Conservation (phyloP, 2,329 filamentous ascomycete species). For the Colletotrichum higginsianum region DNA sequence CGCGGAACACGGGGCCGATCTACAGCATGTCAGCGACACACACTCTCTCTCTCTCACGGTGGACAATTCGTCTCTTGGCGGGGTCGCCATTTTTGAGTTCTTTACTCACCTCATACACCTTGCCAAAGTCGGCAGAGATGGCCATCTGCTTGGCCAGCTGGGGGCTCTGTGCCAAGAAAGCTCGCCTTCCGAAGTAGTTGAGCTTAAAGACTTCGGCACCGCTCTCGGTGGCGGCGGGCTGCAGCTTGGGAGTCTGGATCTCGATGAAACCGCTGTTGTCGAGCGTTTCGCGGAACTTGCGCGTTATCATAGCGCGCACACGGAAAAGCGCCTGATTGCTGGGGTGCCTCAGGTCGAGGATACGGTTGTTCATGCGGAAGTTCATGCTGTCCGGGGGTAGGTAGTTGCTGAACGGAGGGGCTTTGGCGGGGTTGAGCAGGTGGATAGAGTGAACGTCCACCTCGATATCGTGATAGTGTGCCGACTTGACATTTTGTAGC, state of each 20-base stretch:
- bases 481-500: slow-evolving; percentile 81
- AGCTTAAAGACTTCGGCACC: slow-evolving; percentile 93
- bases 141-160: slow-evolving; percentile 95
- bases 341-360: slow-evolving; percentile 89
- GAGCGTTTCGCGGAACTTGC: slow-evolving; percentile 83
- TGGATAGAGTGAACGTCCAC: slow-evolving; percentile 74
- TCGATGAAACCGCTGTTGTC: slow-evolving; percentile 87
- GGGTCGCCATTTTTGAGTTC: neutral
- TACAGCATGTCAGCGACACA: slow-evolving; percentile 28
- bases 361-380: slow-evolving; percentile 61
- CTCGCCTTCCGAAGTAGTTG: slow-evolving; percentile 89
- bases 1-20: slow-evolving; percentile 90
- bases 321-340: slow-evolving; percentile 91
- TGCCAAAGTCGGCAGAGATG: slow-evolving; percentile 89
- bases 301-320: slow-evolving; percentile 84
- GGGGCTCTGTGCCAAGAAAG: slow-evolving; percentile 92
- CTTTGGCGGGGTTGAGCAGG: slow-evolving; percentile 65
- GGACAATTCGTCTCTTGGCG: too few relatives aligned
- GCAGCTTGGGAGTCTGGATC: slow-evolving; percentile 93
- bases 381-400: slow-evolving; percentile 48
- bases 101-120: slow-evolving; percentile 80
- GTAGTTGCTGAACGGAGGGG: slow-evolving; percentile 67
- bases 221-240: slow-evolving; percentile 91
- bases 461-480: slow-evolving; percentile 83
- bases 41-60: neutral